Conservation (phyloP, 495 filamentous ascomycete genomes). For the Durotheca rogersii region DNA sequence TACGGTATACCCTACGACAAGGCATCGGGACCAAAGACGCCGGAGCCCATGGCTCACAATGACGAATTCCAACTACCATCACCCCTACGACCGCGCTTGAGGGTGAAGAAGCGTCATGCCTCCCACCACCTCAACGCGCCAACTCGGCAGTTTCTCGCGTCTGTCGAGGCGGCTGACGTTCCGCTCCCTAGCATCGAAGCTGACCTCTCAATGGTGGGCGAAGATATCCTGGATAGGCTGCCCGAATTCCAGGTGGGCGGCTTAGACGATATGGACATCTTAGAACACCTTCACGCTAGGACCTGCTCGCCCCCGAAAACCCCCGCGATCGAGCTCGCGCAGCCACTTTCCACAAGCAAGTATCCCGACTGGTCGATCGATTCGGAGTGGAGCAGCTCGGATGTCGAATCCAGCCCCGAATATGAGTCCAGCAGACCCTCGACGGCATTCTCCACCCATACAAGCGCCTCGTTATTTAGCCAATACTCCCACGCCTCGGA, state of each 20-base stretch:
- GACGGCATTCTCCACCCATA: constrained; percentile 51
- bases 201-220: constrained; percentile 34
- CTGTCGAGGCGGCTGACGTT: constrained; percentile 57
- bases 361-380: constrained; percentile 52
- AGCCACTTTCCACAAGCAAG: constrained; percentile 34
- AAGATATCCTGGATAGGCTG: constrained; percentile 38
- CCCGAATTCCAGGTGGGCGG: constrained; percentile 28
- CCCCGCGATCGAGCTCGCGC: constrained; percentile 41
- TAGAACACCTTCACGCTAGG: constrained; percentile 33
- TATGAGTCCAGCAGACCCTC: constrained; percentile 54
- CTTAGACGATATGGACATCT: constrained; percentile 34
- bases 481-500: constrained; percentile 50
- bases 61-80: constrained; percentile 42
- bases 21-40: constrained; percentile 43
- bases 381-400: constrained; percentile 47
- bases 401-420: constrained; percentile 48
- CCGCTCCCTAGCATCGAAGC: constrained; percentile 57
- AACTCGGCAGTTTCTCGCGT: constrained; percentile 57
- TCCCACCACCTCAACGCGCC: constrained; percentile 49
- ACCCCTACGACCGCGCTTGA: constrained; percentile 46
- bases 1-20: constrained; percentile 33
- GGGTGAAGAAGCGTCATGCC: constrained; percentile 48
- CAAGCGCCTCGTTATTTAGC: constrained; percentile 50
- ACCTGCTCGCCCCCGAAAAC: constrained; percentile 49
- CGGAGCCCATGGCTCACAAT: constrained; percentile 40